phyloP scores from a whole-genome alignment of 1,139 yeast genomes.

The Kodamaea derodonti region DNA sequence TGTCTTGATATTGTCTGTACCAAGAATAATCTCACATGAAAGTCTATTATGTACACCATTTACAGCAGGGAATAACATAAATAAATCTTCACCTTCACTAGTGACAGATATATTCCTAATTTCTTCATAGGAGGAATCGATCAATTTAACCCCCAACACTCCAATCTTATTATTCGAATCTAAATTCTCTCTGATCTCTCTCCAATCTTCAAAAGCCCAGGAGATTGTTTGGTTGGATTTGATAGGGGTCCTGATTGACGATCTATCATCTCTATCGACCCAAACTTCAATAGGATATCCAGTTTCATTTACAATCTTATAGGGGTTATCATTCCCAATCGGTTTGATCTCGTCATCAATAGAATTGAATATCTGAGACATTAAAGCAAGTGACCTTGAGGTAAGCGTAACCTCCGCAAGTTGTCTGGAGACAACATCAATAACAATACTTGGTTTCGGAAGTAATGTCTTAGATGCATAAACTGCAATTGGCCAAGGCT shows the following conservation, averaged over 20 bases:
- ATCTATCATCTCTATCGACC: conserved; percentile 45
- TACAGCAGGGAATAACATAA: conserved; percentile 61
- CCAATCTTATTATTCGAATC: conserved; percentile 62
- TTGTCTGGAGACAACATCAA: conserved; percentile 69
- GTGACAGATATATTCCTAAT: conserved; percentile 61
- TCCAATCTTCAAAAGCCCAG: conserved; percentile 97
- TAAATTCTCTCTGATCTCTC: conserved; percentile 73
- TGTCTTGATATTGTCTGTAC: conserved; percentile 74
- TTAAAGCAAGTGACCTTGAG: conserved; percentile 71
- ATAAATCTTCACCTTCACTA: conserved; percentile 80
- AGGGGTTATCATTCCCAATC: conserved; percentile 82
- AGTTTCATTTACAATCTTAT: conserved; percentile 75
- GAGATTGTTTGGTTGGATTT: conserved; percentile 53
- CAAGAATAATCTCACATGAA: conserved; percentile 64
- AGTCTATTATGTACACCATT: conserved; percentile 69
- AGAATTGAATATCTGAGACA: conserved; percentile 63
- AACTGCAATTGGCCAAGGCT: conserved; percentile 79
- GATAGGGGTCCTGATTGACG: conserved; percentile 29
- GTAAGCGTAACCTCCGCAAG: conserved; percentile 80
- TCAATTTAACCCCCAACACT: conserved; percentile 56
- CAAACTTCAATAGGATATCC: conserved; percentile 78
- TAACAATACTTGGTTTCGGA: conserved; percentile 45
- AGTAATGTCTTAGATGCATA: conserved; percentile 53
- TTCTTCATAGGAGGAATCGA: conserved; percentile 52
- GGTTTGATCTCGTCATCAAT: conserved; percentile 56